Base-by-base conservation (phyloP, 352 stramenopile genomes). In the Globisporangium megalacanthum region DNA sequence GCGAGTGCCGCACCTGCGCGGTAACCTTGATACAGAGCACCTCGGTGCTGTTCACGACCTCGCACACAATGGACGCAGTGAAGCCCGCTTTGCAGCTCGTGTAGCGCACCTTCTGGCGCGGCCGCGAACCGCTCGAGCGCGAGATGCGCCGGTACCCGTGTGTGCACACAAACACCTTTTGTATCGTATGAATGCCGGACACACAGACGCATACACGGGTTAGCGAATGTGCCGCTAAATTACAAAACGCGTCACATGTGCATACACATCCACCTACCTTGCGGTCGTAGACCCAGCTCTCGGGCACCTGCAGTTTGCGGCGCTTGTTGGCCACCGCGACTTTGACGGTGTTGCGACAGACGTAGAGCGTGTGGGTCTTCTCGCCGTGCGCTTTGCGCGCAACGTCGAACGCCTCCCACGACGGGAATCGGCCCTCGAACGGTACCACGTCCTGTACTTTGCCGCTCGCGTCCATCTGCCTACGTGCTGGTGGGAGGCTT, bases 351-450 rank as follows among this genome's bases (percentile, higher is more conserved):
- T 89, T 89, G 54, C 79, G 79, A 54, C 79, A 89, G 52, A 89
- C 79, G 65, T 89, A 89, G 69, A 89, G 84, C 36, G 77, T 89
- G 75, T 84, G 72, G 25, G 79, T 89, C 63, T 86, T 86, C 60
- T 89, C 79, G 59, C 79, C 79, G 60, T 89, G 79, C 7, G 75
- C 73, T 49, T 73, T 79, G 25, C 79, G 73, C 46, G 77, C 79
- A 9, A 84, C 58, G 49, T 89, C 79, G 41, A 89, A 88, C 33
- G 75, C 77, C 66, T 88, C 79, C 79, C 79, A 89, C n/a, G 79
- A 89, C 67, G 77, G 66, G 62, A 88, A 89, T 20, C 70, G 69
- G 14, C 79, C 79, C 52, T 85, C 69, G 47, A 89, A 89, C 5
- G 75, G 71, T 65, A 89, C 71, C 57, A 86, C 75, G 49, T 89